Evolutionary conservation across 768 basidiomycete species (phyloP).

Genomic region (Gloeostereum incarnatum): DNA sequence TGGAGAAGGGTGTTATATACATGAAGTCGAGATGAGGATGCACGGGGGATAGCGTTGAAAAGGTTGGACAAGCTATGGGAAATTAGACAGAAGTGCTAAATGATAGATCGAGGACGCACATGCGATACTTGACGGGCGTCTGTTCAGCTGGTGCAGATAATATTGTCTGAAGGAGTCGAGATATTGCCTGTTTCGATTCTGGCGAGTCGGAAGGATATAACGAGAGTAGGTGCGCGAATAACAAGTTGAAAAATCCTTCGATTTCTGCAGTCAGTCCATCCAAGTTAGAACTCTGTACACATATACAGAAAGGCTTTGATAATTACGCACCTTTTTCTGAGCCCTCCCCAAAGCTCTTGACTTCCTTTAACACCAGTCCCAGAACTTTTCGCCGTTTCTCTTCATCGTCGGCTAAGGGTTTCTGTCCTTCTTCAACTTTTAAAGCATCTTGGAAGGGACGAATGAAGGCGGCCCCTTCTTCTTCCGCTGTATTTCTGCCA

Average conservation of each 20-base stretch:
- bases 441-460: slow-evolving; percentile 59
- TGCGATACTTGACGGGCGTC: slow-evolving; percentile 60
- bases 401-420: slow-evolving; percentile 45
- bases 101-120: slow-evolving; percentile 34
- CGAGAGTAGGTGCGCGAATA: slow-evolving; percentile 63
- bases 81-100: slow-evolving; percentile 4
- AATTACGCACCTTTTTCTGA: slow-evolving; percentile 56
- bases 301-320: slow-evolving; percentile 1
- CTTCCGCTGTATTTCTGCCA: slow-evolving; percentile 55
- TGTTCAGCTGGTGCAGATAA: slow-evolving; percentile 43
- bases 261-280: slow-evolving; percentile 38
- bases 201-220: slow-evolving; percentile 46
- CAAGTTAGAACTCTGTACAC: slow-evolving; percentile 1
- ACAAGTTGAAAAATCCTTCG: slow-evolving; percentile 83
- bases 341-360: slow-evolving; percentile 68
- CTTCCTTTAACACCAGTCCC: slow-evolving; percentile 48
- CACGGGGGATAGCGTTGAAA: slow-evolving; percentile 67
- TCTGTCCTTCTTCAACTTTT: slow-evolving; percentile 39
- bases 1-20: slow-evolving; percentile 58
- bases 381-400: slow-evolving; percentile 45
- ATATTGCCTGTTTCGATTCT: slow-evolving; percentile 43
- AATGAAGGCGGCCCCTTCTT: slow-evolving; percentile 52
- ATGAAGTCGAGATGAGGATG: slow-evolving; percentile 50
- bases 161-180: slow-evolving; percentile 43
- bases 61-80: slow-evolving; percentile 62